Conservation (phyloP, 2,329 filamentous ascomycete species). For the Fusarium tanahbumbuense region DNA sequence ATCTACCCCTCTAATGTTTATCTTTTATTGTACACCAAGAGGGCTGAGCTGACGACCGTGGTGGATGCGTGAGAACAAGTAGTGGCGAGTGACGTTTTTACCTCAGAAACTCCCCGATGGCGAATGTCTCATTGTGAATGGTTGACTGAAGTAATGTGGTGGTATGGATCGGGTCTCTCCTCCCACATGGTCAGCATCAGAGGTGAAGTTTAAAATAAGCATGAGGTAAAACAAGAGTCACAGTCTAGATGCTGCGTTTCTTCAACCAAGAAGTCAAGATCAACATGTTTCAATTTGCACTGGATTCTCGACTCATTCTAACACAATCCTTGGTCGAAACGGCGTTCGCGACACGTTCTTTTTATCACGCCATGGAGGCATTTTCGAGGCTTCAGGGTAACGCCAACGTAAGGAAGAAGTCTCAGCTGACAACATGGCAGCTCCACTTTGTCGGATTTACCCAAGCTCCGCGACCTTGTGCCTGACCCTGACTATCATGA, state of each 20-base stretch:
- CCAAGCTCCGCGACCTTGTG: not conserved
- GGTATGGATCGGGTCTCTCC: too few species aligned
- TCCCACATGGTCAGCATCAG: not conserved
- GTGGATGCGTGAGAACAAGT: not conserved
- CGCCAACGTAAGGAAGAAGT: not conserved
- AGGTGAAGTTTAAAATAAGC: not conserved
- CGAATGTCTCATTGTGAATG: not conserved
- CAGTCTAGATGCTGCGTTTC: not conserved
- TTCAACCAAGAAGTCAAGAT: not conserved
- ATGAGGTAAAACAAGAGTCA: not conserved
- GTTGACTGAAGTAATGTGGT: not conserved
- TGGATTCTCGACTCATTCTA: too few species aligned
- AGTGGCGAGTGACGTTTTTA: not conserved
- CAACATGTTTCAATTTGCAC: not conserved
- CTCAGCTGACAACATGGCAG: not conserved
- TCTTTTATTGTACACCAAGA: not conserved
- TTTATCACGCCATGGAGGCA: not conserved
- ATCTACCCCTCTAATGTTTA: not conserved
- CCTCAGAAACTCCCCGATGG: not conserved
- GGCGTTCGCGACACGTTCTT: not conserved
- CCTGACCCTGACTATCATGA: not conserved
- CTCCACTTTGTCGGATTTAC: not conserved
- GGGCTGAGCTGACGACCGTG: not conserved
- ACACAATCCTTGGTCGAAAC: not conserved
- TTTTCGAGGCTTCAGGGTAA: not conserved